Conservation (phyloP, 2,329 filamentous ascomycete genomes). For the Mollisiaceae sp. region DNA sequence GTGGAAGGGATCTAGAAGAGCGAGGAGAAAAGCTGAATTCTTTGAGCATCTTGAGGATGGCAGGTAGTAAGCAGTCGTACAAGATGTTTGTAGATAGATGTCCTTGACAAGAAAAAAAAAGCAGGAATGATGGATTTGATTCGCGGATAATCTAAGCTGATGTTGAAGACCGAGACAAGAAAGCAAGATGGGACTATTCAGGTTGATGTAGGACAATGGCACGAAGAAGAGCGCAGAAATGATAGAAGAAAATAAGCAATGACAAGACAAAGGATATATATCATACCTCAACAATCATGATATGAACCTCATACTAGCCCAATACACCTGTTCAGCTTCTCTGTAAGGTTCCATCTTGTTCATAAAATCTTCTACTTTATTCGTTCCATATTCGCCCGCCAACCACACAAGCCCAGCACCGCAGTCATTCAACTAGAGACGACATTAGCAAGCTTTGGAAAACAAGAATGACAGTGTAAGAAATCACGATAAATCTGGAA, state of each 20-base stretch:
- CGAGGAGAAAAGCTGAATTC: conserved; percentile 31
- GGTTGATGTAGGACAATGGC: neutral
- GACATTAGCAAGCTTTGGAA: neutral
- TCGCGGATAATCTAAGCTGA: neutral
- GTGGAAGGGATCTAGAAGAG: conserved; percentile 47
- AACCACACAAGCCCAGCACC: neutral
- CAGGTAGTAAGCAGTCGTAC: neutral
- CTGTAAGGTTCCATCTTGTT: no score
- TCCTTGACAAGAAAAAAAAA: neutral
- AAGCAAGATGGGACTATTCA: neutral
- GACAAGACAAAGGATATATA: neutral
- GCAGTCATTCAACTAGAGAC: neutral
- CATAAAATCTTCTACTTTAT: no score
- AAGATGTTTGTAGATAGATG: neutral
- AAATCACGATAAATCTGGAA: conserved; percentile 6
- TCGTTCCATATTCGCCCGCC: no score
- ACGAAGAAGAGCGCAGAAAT: neutral
- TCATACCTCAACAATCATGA: neutral
- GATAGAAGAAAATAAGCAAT: neutral
- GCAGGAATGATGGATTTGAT: neutral
- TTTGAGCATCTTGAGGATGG: conserved; percentile 9
- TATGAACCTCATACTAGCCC: neutral
- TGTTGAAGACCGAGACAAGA: neutral
- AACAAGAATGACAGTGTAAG: neutral
- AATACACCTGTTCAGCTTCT: neutral